phyloP scores from a whole-genome alignment of 768 basidiomycete genomes.

The Chalciporus pseudorubinellus region DNA sequence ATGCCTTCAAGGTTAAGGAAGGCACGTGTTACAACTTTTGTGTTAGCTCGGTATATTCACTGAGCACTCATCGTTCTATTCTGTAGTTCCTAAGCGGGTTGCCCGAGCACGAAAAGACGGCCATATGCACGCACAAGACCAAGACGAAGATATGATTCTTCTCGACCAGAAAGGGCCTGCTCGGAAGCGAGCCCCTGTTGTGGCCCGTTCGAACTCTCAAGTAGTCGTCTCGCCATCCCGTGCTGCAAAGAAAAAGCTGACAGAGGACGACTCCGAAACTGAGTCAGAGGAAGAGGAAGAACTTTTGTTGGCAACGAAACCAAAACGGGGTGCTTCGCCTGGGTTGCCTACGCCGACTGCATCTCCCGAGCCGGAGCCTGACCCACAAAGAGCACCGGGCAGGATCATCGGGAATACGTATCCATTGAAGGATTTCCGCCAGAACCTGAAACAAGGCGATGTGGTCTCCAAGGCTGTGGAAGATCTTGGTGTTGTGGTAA shows the following conservation, averaged over 20 bases:
- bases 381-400: conserved; percentile 59
- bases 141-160: conserved; percentile 58
- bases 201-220: conserved; percentile 10
- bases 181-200: conserved; percentile 13
- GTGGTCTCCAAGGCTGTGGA: conserved; percentile 83
- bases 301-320: conserved; percentile 14
- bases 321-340: conserved; percentile 8
- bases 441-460: conserved; percentile 70
- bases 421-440: conserved; percentile 75
- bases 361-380: conserved; percentile 43
- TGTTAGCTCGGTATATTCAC: not conserved
- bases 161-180: conserved; percentile 38
- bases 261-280: conserved; percentile 47
- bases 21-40: conserved; percentile 40
- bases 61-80: not conserved
- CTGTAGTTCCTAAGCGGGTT: conserved; percentile 62
- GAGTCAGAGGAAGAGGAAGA: conserved; percentile 49
- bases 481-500: conserved; percentile 69
- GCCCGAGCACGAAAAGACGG: conserved; percentile 57
- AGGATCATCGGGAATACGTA: conserved; percentile 72
- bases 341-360: conserved; percentile 53
- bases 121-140: conserved; percentile 60
- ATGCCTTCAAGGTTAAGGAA: conserved; percentile 73
- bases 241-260: conserved; percentile 15
- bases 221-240: conserved; percentile 1